A percentile compares a stretch with the other conserved stretches of the same genome.
Evolutionary conservation across 495 filamentous ascomycete species (phyloP).

Genomic region (Chaetomium tenue): DNA sequence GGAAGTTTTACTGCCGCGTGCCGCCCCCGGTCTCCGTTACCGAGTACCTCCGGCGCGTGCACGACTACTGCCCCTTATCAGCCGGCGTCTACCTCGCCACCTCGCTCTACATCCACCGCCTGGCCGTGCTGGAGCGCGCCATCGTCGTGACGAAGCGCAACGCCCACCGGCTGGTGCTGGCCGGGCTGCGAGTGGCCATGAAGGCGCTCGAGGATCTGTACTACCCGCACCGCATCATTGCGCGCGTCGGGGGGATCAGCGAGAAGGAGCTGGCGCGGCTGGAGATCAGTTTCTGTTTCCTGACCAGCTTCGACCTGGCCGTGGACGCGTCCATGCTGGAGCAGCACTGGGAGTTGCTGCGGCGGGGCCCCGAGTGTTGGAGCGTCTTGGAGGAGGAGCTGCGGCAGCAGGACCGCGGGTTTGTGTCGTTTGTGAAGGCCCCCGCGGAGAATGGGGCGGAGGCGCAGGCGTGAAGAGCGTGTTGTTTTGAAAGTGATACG

Average conservation of each 20-base stretch:
- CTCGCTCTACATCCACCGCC: conserved; percentile 79
- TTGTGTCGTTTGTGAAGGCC: conserved; percentile 20
- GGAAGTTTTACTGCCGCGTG: conserved; percentile 88
- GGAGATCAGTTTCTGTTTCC: conserved; percentile 88
- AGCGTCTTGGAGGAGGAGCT: conserved; percentile 18
- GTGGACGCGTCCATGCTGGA: conserved; percentile 64
- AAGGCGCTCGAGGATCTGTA: conserved; percentile 89
- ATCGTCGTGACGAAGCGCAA: conserved; percentile 77
- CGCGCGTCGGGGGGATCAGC: conserved; percentile 86
- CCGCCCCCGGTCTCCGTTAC: conserved; percentile 76
- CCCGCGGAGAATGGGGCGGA: not conserved
- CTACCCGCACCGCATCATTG: conserved; percentile 78
- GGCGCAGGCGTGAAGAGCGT: conserved; percentile 8
- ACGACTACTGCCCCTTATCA: conserved; percentile 91
- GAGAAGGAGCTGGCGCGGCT: conserved; percentile 73
- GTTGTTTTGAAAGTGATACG: not conserved
- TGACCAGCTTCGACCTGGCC: conserved; percentile 76
- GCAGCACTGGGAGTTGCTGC: conserved; percentile 52
- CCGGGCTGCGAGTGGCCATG: conserved; percentile 80
- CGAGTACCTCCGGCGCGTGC: conserved; percentile 83
- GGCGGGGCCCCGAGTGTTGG: conserved; percentile 37
- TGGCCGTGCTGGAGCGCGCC: conserved; percentile 69
- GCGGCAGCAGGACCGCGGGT: conserved; percentile 2
- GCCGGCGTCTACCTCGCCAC: conserved; percentile 93
- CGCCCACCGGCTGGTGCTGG: conserved; percentile 82